Conservation (phyloP, 768 basidiomycete species). For the Tulasnella calospora region DNA sequence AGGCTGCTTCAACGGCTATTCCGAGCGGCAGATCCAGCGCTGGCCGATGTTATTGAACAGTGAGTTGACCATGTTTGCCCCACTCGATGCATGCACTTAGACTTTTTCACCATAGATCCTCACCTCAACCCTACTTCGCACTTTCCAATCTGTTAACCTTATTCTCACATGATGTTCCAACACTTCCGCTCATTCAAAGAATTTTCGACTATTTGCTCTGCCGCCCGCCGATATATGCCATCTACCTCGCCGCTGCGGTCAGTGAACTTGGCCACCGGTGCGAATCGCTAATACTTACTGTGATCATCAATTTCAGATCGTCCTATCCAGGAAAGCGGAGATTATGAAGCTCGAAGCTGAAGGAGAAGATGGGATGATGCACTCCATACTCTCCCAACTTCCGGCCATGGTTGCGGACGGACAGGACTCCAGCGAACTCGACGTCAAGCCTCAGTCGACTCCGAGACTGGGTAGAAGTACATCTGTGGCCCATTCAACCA, state of each 20-base stretch:
- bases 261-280: constrained; percentile 44
- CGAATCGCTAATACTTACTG: neutral
- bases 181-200: constrained; percentile 82
- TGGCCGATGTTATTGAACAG: constrained; percentile 65
- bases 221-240: constrained; percentile 62
- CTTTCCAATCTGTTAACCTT: constrained; percentile 86
- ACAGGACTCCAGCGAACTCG: constrained; percentile 9
- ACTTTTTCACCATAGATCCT: constrained; percentile 43
- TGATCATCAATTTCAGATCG: constrained; percentile 46
- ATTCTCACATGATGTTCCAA: constrained; percentile 88
- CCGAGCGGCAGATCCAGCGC: constrained; percentile 61
- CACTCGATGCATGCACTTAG: no score
- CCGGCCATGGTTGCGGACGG: constrained; percentile 29
- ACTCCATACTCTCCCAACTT: constrained; percentile 51
- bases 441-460: neutral
- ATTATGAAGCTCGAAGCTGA: constrained; percentile 57
- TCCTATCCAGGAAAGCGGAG: constrained; percentile 66
- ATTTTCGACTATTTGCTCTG: constrained; percentile 86
- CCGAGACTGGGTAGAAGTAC: neutral
- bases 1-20: constrained; percentile 75
- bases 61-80: constrained; percentile 35
- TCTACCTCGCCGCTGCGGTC: constrained; percentile 82
- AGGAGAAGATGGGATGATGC: constrained; percentile 75
- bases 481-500: neutral
- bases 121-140: constrained; percentile 83